Conservation (phyloP, 306 rosid genomes). For the Pueraria montana region DNA sequence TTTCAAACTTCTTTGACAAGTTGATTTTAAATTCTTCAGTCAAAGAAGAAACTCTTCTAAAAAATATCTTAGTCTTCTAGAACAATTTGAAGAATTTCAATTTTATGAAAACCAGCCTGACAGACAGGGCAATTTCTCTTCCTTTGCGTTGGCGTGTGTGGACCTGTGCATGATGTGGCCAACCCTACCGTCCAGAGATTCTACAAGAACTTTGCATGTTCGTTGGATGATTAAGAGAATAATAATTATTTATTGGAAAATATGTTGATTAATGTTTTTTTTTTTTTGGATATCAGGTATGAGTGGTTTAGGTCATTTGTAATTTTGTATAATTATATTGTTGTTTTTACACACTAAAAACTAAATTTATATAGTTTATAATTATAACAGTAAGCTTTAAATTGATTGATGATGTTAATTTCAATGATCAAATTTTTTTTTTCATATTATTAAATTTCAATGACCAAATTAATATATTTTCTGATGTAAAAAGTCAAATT, state of each 20-base stretch:
- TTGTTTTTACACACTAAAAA: too few species aligned
- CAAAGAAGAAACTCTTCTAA: neutral
- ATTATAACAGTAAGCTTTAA: too few species aligned
- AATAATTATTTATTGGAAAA: neutral
- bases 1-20: neutral
- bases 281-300: too few species aligned
- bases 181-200: neutral
- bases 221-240: neutral
- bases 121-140: neutral
- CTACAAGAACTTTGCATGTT: neutral
- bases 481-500: neutral
- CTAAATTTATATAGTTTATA: too few species aligned
- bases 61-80: neutral
- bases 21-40: slow-evolving; percentile 1
- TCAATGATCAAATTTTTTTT: neutral
- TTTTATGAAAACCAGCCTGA: neutral
- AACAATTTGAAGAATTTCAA: neutral
- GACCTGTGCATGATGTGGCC: neutral
- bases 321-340: too few species aligned
- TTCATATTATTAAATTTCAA: neutral
- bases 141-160: neutral
- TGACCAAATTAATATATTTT: neutral
- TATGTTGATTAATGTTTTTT: too few species aligned
- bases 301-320: too few species aligned
- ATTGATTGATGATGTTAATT: neutral